A percentile compares a stretch with the other conserved stretches of the same genome.
Evolutionary conservation across 768 basidiomycete genomes (phyloP).

Genomic region (Ephemerocybe angulata): DNA sequence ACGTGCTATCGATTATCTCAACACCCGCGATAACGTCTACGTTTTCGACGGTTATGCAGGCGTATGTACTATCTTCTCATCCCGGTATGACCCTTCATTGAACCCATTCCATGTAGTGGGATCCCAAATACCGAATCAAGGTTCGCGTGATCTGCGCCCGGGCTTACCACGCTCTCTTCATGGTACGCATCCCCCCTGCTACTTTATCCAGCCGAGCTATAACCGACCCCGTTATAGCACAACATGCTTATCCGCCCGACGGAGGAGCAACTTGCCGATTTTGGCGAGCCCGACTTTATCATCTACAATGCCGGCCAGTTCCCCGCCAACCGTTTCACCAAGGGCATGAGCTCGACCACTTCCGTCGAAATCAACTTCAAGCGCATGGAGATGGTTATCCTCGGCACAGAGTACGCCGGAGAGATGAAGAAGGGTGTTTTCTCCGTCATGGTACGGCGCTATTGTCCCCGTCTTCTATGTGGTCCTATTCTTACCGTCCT

Average conservation of each 20-base stretch:
- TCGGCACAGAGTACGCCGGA: constrained; percentile 95
- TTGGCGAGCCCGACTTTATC: constrained; percentile 98
- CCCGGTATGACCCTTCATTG: constrained; percentile 2
- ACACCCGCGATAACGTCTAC: constrained; percentile 97
- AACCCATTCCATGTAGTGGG: constrained; percentile 58
- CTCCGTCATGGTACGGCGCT: constrained; percentile 78
- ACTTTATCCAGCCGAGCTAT: constrained; percentile 16
- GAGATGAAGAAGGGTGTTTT: constrained; percentile 99
- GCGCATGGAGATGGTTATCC: constrained; percentile 99
- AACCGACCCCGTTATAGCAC: constrained; percentile 49
- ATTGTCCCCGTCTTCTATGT: background rate
- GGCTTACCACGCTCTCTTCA: constrained; percentile 98
- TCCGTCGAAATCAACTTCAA: constrained; percentile 99
- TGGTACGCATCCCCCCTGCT: constrained; percentile 71
- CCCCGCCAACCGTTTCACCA: constrained; percentile 99
- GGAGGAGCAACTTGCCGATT: constrained; percentile 86
- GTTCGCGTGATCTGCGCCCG: constrained; percentile 98
- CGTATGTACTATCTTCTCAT: constrained; percentile 37
- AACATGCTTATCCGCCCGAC: constrained; percentile 99
- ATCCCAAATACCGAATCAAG: constrained; percentile 99
- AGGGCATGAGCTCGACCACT: constrained; percentile 98
- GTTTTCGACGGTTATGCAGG: constrained; percentile 96
- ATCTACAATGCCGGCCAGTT: constrained; percentile 99
- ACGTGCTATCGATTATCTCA: constrained; percentile 97
- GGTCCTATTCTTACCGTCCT: constrained; percentile 11